phyloP scores from a whole-genome alignment of 2,329 filamentous ascomycete species.

The Periconia digitata region DNA sequence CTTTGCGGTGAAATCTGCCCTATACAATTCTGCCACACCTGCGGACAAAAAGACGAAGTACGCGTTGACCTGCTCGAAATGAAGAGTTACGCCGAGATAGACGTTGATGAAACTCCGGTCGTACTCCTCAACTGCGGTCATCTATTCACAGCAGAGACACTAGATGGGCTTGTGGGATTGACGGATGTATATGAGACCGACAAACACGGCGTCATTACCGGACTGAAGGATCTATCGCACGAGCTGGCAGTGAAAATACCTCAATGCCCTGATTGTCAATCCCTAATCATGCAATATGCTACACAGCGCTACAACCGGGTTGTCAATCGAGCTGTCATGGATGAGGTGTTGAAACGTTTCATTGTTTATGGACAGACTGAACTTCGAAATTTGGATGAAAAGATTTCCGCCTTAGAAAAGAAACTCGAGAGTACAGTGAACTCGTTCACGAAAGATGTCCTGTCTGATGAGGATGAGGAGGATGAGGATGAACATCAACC shows the following conservation, averaged over 20 bases:
- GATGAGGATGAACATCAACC: slow-evolving; percentile 3
- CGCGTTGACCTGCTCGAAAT: slow-evolving; percentile 29
- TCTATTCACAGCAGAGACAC: slow-evolving; percentile 32
- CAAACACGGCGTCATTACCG: slow-evolving; percentile 19
- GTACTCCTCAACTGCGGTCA: slow-evolving; percentile 33
- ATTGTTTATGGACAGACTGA: slow-evolving; percentile 32
- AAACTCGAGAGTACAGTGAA: slow-evolving; percentile 19
- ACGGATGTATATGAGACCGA: slow-evolving; percentile 23
- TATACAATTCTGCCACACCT: slow-evolving; percentile 23
- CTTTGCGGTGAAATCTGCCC: slow-evolving; percentile 35
- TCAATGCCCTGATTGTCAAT: slow-evolving; percentile 36
- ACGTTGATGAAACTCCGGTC: slow-evolving; percentile 30
- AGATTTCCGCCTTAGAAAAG: slow-evolving; percentile 16
- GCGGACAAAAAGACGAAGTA: slow-evolving; percentile 17
- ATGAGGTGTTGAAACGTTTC: slow-evolving; percentile 43
- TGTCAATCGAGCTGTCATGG: slow-evolving; percentile 42
- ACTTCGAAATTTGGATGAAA: slow-evolving; percentile 24
- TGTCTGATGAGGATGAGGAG: slow-evolving; percentile 18
- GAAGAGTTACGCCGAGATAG: slow-evolving; percentile 25
- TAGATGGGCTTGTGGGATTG: slow-evolving; percentile 34
- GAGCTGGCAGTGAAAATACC: slow-evolving; percentile 27
- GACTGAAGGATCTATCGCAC: slow-evolving; percentile 27
- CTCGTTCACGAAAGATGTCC: not conserved
- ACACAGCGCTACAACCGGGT: slow-evolving; percentile 43
- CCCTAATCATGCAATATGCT: slow-evolving; percentile 34